Evolutionary conservation across 2,329 filamentous ascomycete genomes (phyloP).

Genomic region (Colletotrichum sp.): DNA sequence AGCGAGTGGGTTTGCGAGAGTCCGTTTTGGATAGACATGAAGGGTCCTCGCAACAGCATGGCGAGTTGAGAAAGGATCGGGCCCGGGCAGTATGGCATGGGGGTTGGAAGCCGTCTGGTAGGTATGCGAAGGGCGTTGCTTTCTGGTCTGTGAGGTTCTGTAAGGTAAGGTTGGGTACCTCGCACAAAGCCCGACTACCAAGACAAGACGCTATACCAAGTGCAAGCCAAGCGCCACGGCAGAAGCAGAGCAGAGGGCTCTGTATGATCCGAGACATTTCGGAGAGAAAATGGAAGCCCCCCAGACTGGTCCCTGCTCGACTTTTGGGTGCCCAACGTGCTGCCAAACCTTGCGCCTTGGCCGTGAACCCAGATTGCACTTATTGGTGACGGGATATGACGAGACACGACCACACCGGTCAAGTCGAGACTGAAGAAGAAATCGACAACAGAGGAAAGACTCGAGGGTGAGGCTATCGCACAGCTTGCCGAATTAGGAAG

Average conservation of each 20-base stretch:
- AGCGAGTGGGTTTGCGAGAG: background rate
- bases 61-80: background rate
- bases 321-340: background rate
- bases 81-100: no score
- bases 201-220: background rate
- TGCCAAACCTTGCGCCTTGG: background rate
- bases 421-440: background rate
- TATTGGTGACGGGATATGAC: background rate
- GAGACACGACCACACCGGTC: background rate
- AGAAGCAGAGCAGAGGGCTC: background rate
- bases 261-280: background rate
- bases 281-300: background rate
- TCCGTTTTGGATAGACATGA: background rate
- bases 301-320: background rate
- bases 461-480: background rate
- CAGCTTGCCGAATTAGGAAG: constrained; percentile 13
- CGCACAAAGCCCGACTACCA: background rate
- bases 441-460: background rate
- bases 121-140: background rate
- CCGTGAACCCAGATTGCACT: background rate
- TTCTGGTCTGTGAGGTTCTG: background rate
- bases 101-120: background rate
- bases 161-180: background rate
- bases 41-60: background rate
- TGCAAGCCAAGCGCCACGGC: background rate